A percentile compares a stretch with the other conserved stretches of the same genome.
Evolutionary conservation across 2,329 filamentous ascomycete genomes (phyloP).

Genomic region (Scorias spongiosa): DNA sequence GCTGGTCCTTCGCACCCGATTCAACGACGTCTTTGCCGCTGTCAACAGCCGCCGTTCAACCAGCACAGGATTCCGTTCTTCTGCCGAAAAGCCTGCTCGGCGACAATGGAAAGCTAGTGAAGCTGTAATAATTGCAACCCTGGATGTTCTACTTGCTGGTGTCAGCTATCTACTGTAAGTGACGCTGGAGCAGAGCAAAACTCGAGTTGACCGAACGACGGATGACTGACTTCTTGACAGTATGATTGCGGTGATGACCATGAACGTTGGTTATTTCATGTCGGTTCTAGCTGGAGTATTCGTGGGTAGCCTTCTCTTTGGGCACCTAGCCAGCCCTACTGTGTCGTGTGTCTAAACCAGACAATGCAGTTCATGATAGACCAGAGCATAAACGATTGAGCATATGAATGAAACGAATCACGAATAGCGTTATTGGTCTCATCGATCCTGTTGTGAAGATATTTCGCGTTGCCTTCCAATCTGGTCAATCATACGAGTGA

Average conservation of each 20-base stretch:
- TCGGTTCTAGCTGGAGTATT: conserved; percentile 63
- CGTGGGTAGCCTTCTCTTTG: conserved; percentile 38
- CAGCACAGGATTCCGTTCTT: neutral
- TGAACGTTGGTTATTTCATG: conserved; percentile 70
- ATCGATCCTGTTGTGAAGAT: too few relatives aligned
- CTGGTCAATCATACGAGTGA: too few relatives aligned
- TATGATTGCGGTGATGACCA: conserved; percentile 82
- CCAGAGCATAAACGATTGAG: too few relatives aligned
- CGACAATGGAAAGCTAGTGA: conserved; percentile 69
- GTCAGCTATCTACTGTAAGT: conserved; percentile 74
- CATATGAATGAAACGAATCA: too few relatives aligned
- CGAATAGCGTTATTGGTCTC: too few relatives aligned
- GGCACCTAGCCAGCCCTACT: conserved; percentile 2
- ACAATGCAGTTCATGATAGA: too few relatives aligned
- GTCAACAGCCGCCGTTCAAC: neutral
- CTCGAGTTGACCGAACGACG: too few relatives aligned
- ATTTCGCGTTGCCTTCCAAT: too few relatives aligned
- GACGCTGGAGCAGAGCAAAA: neutral
- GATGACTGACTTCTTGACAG: conserved; percentile 29
- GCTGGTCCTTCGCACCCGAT: conserved; percentile 12
- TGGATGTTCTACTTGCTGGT: conserved; percentile 55
- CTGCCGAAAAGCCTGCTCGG: neutral
- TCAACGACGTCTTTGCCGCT: conserved; percentile 4
- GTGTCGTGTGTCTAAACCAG: too few relatives aligned
- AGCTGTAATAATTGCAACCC: conserved; percentile 52